phyloP scores from a whole-genome alignment of 139 green algal genomes.

The Astrephomene gubernaculifera region DNA sequence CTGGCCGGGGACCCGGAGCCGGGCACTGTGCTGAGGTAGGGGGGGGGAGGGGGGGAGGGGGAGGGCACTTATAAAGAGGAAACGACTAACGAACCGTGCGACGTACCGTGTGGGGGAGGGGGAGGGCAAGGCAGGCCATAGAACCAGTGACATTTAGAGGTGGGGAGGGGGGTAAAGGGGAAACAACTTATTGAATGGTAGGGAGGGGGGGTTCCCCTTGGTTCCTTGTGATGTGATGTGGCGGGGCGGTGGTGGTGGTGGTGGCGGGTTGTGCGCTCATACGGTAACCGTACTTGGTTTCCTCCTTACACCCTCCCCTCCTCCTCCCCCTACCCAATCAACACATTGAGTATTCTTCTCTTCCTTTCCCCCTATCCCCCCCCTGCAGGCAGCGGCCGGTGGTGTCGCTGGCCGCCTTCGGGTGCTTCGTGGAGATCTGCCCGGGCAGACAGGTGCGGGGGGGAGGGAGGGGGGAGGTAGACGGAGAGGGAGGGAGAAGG shows the following conservation, averaged over 20 bases:
- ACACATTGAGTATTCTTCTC: background rate
- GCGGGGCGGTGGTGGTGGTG: background rate
- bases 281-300: too few relatives aligned
- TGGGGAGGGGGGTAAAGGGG: background rate
- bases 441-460: constrained; percentile 54
- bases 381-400: background rate
- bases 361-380: background rate
- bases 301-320: too few relatives aligned
- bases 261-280: too few relatives aligned
- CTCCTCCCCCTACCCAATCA: background rate
- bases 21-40: constrained; percentile 61
- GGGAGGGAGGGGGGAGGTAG: background rate
- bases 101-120: background rate
- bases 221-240: background rate
- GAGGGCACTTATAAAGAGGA: background rate
- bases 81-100: background rate
- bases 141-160: too few relatives aligned
- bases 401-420: constrained; percentile 67
- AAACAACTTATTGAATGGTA: background rate
- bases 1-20: constrained; percentile 56
- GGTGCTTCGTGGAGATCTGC: constrained; percentile 76
- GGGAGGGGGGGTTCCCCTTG: background rate
- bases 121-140: too few relatives aligned
- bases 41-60: background rate
- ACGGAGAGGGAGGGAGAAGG: background rate